A percentile compares a stretch with the other conserved stretches of the same genome.
Conservation (phyloP, 2,329 filamentous ascomycete species). For the Pseudogymnoascus sp. region DNA sequence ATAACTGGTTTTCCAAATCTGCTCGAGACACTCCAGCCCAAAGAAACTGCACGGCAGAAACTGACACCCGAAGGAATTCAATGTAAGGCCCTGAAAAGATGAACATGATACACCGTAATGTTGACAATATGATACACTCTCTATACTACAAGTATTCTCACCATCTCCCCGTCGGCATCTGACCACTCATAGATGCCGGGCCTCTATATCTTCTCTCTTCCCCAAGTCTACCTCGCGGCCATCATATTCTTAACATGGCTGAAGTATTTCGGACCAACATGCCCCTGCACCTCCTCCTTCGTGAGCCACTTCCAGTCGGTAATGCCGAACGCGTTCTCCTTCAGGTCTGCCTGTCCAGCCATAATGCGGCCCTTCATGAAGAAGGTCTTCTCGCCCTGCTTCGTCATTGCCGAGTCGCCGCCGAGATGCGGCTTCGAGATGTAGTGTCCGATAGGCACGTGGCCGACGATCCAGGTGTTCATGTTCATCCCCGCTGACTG, state of each 20-base stretch:
- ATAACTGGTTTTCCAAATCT: too few species aligned
- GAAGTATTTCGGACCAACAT: slow-evolving; percentile 65
- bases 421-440: slow-evolving; percentile 48
- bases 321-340: slow-evolving; percentile 63
- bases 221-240: slow-evolving; percentile 56
- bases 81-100: not conserved
- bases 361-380: slow-evolving; percentile 96
- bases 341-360: slow-evolving; percentile 85
- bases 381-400: slow-evolving; percentile 74
- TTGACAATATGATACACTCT: slow-evolving; percentile 11
- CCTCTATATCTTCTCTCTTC: slow-evolving; percentile 16
- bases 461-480: slow-evolving; percentile 97
- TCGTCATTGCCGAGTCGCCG: slow-evolving; percentile 36
- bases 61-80: not conserved
- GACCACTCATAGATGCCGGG: not conserved
- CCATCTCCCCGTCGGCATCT: not conserved
- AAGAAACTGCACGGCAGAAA: too few species aligned
- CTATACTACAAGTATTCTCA: not conserved
- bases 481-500: slow-evolving; percentile 84
- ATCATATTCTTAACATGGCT: slow-evolving; percentile 75
- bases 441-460: slow-evolving; percentile 78
- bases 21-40: too few species aligned
- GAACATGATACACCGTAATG: slow-evolving; percentile 3
- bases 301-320: slow-evolving; percentile 88
- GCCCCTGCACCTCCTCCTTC: slow-evolving; percentile 73